phyloP scores from a whole-genome alignment of 352 stramenopile genomes.

The Blastocystis sp. region DNA sequence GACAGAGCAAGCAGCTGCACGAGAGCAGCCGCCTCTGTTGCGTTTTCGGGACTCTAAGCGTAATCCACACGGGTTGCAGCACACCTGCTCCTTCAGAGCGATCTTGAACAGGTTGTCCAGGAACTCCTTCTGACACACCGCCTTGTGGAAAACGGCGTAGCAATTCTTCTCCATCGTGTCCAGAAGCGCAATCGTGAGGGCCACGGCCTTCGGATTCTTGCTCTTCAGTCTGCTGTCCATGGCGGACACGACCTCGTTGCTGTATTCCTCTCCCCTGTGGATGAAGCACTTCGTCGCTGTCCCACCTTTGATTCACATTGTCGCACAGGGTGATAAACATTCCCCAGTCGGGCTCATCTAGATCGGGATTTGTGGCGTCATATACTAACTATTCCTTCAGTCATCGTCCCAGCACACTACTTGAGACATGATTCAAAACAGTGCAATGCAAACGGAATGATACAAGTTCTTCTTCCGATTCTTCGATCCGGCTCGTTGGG shows the following conservation, averaged over 20 bases:
- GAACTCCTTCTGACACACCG: conserved; percentile 70
- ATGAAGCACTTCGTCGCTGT: not conserved
- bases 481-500: no score
- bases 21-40: conserved; percentile 20
- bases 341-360: conserved; percentile 69
- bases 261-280: conserved; percentile 34
- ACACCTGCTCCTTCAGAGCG: conserved; percentile 69
- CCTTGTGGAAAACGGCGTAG: conserved; percentile 35
- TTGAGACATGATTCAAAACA: conserved; percentile 47
- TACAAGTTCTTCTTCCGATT: no score
- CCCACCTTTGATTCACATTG: conserved; percentile 68
- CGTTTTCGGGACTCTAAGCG: conserved; percentile 64
- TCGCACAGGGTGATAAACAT: conserved; percentile 71
- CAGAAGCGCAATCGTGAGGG: conserved; percentile 59
- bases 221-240: conserved; percentile 63
- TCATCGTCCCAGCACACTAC: not conserved
- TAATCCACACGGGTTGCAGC: not conserved
- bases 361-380: conserved; percentile 72
- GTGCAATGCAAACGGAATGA: no score
- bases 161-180: conserved; percentile 74
- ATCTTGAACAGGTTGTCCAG: conserved; percentile 72
- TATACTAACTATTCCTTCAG: conserved; percentile 65
- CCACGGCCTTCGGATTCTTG: conserved; percentile 55
- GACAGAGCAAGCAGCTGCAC: conserved; percentile 66
- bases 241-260: conserved; percentile 49